Conservation (phyloP, 1,284 basidiomycete species). For the Trichosporon asahii region DNA sequence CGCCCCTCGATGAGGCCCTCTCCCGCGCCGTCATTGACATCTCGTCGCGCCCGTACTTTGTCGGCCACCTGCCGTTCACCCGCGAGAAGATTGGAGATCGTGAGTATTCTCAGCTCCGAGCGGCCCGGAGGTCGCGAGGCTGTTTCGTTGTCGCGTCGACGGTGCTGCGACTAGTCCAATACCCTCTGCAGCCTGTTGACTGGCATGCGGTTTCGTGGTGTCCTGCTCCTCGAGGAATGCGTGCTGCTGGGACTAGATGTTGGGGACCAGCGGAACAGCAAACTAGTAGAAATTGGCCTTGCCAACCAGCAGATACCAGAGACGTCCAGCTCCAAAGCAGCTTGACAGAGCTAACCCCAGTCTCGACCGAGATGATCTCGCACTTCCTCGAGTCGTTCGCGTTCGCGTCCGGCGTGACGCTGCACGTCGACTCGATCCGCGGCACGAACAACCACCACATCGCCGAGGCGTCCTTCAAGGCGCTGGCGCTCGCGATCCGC, state of each 20-base stretch:
- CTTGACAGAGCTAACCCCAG: constrained; percentile 27
- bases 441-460: constrained; percentile 98
- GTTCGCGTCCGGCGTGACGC: constrained; percentile 50
- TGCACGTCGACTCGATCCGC: constrained; percentile 85
- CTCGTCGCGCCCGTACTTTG: constrained; percentile 92
- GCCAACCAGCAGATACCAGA: no score
- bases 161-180: no score
- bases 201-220: no score
- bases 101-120: constrained; percentile 34
- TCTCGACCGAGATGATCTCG: constrained; percentile 91
- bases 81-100: constrained; percentile 94
- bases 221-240: no score
- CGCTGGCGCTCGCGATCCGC: constrained; percentile 88
- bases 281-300: no score
- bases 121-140: neutral
- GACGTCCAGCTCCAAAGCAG: neutral
- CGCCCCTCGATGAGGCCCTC: constrained; percentile 94
- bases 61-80: constrained; percentile 81
- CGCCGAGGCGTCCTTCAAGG: constrained; percentile 96
- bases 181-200: no score
- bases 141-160: no score
- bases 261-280: no score
- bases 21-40: constrained; percentile 96
- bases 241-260: no score
- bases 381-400: constrained; percentile 53